These are phyloP conservation scores for Coprinopsis strossmayeri DNA, from an alignment of 768 basidiomycete genomes.

Conservation along the genomic window DNA sequence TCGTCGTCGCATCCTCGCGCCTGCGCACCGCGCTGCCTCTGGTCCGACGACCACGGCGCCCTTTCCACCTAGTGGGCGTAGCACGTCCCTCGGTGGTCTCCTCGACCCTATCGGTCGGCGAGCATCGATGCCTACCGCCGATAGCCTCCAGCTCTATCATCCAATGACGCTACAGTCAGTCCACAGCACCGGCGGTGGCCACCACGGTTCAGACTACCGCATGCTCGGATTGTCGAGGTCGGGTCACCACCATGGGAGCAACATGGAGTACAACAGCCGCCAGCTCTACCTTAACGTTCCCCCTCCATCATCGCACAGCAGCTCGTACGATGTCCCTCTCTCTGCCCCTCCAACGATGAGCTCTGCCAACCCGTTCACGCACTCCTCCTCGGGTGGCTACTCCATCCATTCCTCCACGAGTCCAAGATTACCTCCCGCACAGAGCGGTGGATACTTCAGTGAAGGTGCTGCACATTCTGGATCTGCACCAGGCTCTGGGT, in stretches of 20 bases:
- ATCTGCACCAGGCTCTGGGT: slow-evolving; percentile 39
- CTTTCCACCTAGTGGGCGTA: slow-evolving; percentile 49
- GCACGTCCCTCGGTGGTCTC: slow-evolving; percentile 34
- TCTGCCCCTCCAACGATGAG: slow-evolving; percentile 44
- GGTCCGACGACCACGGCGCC: slow-evolving; percentile 76
- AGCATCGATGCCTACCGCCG: slow-evolving; percentile 58
- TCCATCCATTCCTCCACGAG: slow-evolving; percentile 30
- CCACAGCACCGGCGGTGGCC: slow-evolving; percentile 29
- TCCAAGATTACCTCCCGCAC: slow-evolving; percentile 30
- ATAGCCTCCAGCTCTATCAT: slow-evolving; percentile 69
- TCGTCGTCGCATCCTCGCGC: slow-evolving; percentile 76
- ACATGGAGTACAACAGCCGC: slow-evolving; percentile 32
- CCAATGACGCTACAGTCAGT: slow-evolving; percentile 71
- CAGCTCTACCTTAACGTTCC: slow-evolving; percentile 24
- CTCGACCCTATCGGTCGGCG: slow-evolving; percentile 45
- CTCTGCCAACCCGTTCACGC: slow-evolving; percentile 35
- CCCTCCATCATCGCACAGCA: slow-evolving; percentile 21
- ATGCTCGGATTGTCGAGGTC: slow-evolving; percentile 36
- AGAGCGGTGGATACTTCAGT: slow-evolving; percentile 27
- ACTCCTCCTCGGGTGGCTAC: slow-evolving; percentile 23
- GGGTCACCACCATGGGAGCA: slow-evolving; percentile 27
- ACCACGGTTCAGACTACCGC: slow-evolving; percentile 40
- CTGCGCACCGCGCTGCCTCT: slow-evolving; percentile 68
- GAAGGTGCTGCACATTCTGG: slow-evolving; percentile 32
- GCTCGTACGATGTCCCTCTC: slow-evolving; percentile 42